Conservation (phyloP, 2,329 filamentous ascomycete species). For the Colletotrichum sp. region DNA sequence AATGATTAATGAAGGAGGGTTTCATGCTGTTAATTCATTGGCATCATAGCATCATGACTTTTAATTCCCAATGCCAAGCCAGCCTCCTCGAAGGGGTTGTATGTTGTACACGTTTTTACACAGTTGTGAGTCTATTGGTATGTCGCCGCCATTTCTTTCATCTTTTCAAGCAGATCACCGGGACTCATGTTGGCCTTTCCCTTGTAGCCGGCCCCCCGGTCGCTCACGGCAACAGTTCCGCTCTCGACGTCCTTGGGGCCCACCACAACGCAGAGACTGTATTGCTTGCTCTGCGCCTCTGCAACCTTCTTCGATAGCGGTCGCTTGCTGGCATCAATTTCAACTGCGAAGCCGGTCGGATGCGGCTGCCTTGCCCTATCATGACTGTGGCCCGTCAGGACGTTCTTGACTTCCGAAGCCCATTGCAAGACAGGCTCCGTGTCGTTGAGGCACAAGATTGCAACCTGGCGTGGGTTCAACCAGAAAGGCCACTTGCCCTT, state of each 20-base stretch:
- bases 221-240: constrained; percentile 52
- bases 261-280: constrained; percentile 75
- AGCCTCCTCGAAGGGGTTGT: neutral
- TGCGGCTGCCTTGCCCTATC: constrained; percentile 39
- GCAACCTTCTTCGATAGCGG: constrained; percentile 72
- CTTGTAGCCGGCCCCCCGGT: constrained; percentile 29
- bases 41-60: neutral
- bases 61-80: neutral
- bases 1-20: neutral
- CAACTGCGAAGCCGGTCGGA: constrained; percentile 69
- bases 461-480: constrained; percentile 81
- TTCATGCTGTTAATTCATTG: neutral
- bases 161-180: constrained; percentile 46
- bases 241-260: constrained; percentile 69
- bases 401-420: constrained; percentile 51
- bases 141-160: constrained; percentile 50
- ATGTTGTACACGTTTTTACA: constrained; percentile 7
- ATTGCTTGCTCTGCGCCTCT: constrained; percentile 74
- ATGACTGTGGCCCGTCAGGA: constrained; percentile 54
- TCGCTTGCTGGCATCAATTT: constrained; percentile 69
- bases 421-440: constrained; percentile 56
- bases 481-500: constrained; percentile 85
- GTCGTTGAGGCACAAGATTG: constrained; percentile 75
- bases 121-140: constrained; percentile 44
- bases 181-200: constrained; percentile 46